phyloP scores from a whole-genome alignment of 208 protist genomes.

The Wallacemonas collosoma region DNA sequence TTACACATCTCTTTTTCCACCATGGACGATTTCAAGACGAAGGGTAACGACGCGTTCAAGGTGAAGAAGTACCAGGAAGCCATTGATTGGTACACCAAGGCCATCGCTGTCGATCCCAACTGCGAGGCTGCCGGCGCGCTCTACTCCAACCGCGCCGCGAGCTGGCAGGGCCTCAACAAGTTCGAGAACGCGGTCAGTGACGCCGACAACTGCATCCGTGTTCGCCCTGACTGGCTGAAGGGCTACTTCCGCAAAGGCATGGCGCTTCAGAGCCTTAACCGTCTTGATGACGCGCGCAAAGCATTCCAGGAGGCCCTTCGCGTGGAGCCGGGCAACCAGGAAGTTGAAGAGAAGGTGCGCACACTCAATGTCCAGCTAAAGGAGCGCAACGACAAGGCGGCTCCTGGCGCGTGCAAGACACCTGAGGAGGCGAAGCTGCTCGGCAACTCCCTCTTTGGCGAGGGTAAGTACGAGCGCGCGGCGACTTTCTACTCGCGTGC shows the following conservation, averaged over 20 bases:
- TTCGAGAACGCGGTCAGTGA: conserved; percentile 78
- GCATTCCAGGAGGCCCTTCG: conserved; percentile 81
- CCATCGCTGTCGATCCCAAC: conserved; percentile 76
- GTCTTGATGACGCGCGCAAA: conserved; percentile 82
- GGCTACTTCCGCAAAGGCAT: conserved; percentile 89
- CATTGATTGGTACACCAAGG: conserved; percentile 92
- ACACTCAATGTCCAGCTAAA: conserved; percentile 65
- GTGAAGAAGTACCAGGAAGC: conserved; percentile 86
- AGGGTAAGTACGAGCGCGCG: conserved; percentile 90
- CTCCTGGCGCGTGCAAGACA: conserved; percentile 72
- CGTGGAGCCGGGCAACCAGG: conserved; percentile 72
- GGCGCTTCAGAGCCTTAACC: conserved; percentile 69
- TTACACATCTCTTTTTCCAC: conserved; percentile 3
- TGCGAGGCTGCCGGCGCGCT: conserved; percentile 75
- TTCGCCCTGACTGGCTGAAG: conserved; percentile 90
- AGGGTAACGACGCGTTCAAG: conserved; percentile 93
- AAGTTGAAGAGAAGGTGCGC: conserved; percentile 78
- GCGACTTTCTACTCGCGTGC: conserved; percentile 89
- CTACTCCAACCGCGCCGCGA: conserved; percentile 91
- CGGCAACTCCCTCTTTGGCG: conserved; percentile 89
- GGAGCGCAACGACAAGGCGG: conserved; percentile 85
- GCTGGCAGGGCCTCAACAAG: conserved; percentile 78
- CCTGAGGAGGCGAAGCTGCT: conserved; percentile 85
- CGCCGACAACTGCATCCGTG: conserved; percentile 83
- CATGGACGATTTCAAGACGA: conserved; percentile 88